A percentile compares a stretch with the other conserved stretches of the same genome.
Conservation (phyloP, 352 stramenopile genomes). For the Phytopythium kandeliae region DNA sequence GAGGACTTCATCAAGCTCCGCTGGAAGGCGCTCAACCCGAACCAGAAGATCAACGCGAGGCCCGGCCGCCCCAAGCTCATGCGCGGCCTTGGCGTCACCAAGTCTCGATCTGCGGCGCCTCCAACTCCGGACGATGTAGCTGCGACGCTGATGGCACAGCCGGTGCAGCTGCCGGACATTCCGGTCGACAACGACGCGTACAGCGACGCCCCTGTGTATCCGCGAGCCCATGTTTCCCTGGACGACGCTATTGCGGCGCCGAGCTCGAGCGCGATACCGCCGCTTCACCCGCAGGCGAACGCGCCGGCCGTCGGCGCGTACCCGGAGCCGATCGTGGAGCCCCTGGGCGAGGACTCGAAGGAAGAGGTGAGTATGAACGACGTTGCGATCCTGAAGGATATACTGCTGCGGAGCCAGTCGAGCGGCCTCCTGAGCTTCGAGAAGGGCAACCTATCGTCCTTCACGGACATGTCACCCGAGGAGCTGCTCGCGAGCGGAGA, state of each 20-base stretch:
- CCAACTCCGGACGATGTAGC: conserved; percentile 55
- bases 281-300: conserved; percentile 11
- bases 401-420: conserved; percentile 54
- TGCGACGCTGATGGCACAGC: conserved; percentile 30
- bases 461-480: conserved; percentile 72
- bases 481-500: conserved; percentile 72
- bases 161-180: conserved; percentile 16
- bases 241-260: conserved; percentile 14
- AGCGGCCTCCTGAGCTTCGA: conserved; percentile 57
- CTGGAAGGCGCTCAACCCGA: conserved; percentile 71
- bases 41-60: conserved; percentile 50
- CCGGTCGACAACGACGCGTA: conserved; percentile 3
- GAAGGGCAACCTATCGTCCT: conserved; percentile 45
- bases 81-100: conserved; percentile 44
- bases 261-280: conserved; percentile 7
- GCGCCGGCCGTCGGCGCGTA: conserved; percentile 21
- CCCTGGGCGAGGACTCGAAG: conserved; percentile 45
- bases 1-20: conserved; percentile 87
- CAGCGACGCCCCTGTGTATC: conserved; percentile 6
- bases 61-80: conserved; percentile 56
- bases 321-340: conserved; percentile 61
- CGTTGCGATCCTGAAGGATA: conserved; percentile 64
- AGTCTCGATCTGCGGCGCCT: conserved; percentile 30
- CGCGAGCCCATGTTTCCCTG: conserved; percentile 5
- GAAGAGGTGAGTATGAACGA: conserved; percentile 59